Evolutionary conservation across 257 asterid species (phyloP).

Genomic region (Fraxinus excelsior): DNA sequence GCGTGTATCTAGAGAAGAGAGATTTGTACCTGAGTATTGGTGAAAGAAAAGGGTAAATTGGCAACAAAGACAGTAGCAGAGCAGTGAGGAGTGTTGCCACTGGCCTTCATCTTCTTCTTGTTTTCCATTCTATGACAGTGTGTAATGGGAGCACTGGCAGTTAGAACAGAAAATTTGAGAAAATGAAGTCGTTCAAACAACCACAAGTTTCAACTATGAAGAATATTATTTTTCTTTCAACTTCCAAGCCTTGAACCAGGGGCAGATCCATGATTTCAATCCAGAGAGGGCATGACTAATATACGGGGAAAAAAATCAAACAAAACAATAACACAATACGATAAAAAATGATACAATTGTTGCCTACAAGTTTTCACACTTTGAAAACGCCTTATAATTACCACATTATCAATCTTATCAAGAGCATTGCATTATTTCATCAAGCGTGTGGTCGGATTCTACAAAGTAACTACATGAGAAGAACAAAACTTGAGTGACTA

Average conservation of each 20-base stretch:
- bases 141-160: not conserved
- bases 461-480: no score
- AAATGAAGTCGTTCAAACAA: no score
- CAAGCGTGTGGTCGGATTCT: no score
- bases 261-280: not conserved
- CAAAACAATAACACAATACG: not conserved
- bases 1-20: not conserved
- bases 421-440: no score
- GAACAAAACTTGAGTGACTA: no score
- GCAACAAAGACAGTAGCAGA: conserved; percentile 76
- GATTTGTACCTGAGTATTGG: conserved; percentile 61
- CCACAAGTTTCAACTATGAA: no score
- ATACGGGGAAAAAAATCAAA: not conserved
- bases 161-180: not conserved
- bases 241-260: not conserved
- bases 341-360: not conserved
- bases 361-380: not conserved
- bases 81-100: conserved; percentile 59
- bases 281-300: not conserved
- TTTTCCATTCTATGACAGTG: conserved; percentile 51
- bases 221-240: no score
- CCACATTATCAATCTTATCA: no score
- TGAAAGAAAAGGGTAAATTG: conserved; percentile 77
- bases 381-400: no score
- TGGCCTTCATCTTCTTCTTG: conserved; percentile 44